Base-by-base conservation (phyloP, 495 filamentous ascomycete genomes). In the Xylaria palmicola region DNA sequence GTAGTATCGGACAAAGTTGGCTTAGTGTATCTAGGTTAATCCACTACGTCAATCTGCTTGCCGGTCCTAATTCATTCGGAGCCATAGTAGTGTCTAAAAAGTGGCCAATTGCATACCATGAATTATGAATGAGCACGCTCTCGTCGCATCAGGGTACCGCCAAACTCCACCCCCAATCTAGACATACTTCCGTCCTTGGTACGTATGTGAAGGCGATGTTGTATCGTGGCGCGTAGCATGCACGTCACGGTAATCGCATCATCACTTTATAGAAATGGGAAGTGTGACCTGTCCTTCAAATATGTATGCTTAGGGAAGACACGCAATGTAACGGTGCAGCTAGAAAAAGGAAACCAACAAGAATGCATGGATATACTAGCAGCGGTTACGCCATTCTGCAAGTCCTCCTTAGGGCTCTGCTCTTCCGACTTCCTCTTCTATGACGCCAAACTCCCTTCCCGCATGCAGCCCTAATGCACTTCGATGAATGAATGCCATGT, bases 391-490 rank as follows among this genome's bases (percentile, higher is more conserved):
- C 34, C 22, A 17, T 29, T 26, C 3, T 17, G 34, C 29, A 20
- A 29, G 12, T 26, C n/a, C 41, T 10, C 9, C n/a, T 32, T n/a
- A 17, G 20, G 15, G 15, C 8, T 41, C 52, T 13, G 37, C 34
- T n/a, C 13, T 27, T 24, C n/a, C n/a, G 40, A 44, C 45, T 27
- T 36, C 34, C 32, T 40, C 44, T 32, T 32, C 24, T 30, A 13
- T 30, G 45, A 59, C 56, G 56, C 56, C 56, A n/a, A 59, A 59
- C 56, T 59, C 56, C 56, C 41, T 36, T 50, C 22, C 9, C 17
- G 22, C 36, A 40, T 54, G 34, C 51, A 29, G 32, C 56, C 26
- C 26, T 17, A 34, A 29, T 39, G 41, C 32, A 13, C 49, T 59
- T 41, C 34, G 24, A 50, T 10, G 26, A 41, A 50, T 10, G 26